Conservation (phyloP, 805 yeast genomes). For the Candida alai region DNA sequence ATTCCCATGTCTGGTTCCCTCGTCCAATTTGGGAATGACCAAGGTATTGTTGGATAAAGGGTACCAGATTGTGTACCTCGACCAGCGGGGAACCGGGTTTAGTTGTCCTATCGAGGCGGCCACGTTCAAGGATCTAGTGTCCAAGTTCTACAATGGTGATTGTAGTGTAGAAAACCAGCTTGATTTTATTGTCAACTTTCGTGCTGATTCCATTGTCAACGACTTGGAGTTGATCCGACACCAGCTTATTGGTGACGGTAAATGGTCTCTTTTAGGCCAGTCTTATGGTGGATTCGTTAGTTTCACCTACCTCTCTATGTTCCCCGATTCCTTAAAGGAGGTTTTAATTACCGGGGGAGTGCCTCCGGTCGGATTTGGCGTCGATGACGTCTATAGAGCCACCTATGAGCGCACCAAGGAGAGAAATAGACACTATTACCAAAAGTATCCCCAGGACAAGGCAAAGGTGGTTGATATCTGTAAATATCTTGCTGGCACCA, state of each 20-base stretch:
- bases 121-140: slow-evolving; percentile 17
- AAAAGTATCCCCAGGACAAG: slow-evolving; percentile 46
- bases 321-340: slow-evolving; percentile 37
- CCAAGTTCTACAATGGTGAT: slow-evolving; percentile 8
- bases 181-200: slow-evolving; percentile 39
- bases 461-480: slow-evolving; percentile 34
- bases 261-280: slow-evolving; percentile 55
- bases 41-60: slow-evolving; percentile 39
- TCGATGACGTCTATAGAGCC: slow-evolving; percentile 47
- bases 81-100: slow-evolving; percentile 62
- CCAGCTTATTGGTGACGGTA: slow-evolving; percentile 28
- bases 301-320: slow-evolving; percentile 46
- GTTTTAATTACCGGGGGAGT: slow-evolving; percentile 55
- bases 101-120: slow-evolving; percentile 43
- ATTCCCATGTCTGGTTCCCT: slow-evolving; percentile 40
- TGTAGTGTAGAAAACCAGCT: slow-evolving; percentile 24
- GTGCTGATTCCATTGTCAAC: slow-evolving; percentile 51
- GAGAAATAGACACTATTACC: slow-evolving; percentile 45
- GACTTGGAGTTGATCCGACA: slow-evolving; percentile 48
- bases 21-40: slow-evolving; percentile 30
- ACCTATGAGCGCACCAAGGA: slow-evolving; percentile 46
- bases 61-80: slow-evolving; percentile 43
- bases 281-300: slow-evolving; percentile 54
- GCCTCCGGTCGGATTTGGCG: slow-evolving; percentile 45
- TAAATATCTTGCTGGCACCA: slow-evolving; percentile 24